Evolutionary conservation across 768 basidiomycete genomes (phyloP).

Genomic region (Leccinellum rugosiceps): DNA sequence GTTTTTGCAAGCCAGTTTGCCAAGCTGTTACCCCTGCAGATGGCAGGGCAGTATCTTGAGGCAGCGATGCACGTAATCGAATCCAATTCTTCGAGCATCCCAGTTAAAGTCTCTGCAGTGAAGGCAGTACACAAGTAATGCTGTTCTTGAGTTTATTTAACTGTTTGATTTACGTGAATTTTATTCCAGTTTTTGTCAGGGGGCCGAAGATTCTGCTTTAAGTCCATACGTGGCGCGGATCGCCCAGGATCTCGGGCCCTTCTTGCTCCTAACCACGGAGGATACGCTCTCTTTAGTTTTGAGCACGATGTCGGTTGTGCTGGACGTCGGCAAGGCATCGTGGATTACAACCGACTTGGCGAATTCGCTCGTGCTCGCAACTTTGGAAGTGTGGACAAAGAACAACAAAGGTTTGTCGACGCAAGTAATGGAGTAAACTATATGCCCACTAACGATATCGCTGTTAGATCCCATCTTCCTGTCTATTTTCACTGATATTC

Average conservation of each 20-base stretch:
- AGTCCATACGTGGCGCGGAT: slow-evolving; percentile 69
- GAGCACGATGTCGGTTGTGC: slow-evolving; percentile 77
- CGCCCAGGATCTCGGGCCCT: slow-evolving; percentile 77
- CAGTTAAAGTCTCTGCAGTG: slow-evolving; percentile 92
- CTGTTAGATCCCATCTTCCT: slow-evolving; percentile 81
- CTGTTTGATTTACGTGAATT: slow-evolving; percentile 4
- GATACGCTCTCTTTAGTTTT: slow-evolving; percentile 87
- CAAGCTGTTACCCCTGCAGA: slow-evolving; percentile 62
- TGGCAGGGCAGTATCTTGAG: slow-evolving; percentile 83
- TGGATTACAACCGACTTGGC: slow-evolving; percentile 74
- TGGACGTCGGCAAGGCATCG: slow-evolving; percentile 66
- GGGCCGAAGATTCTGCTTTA: slow-evolving; percentile 53
- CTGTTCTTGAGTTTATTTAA: not conserved
- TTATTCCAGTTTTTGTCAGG: slow-evolving; percentile 64
- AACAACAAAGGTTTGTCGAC: slow-evolving; percentile 70
- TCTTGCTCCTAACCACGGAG: slow-evolving; percentile 75
- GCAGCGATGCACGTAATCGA: slow-evolving; percentile 87
- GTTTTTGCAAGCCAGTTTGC: slow-evolving; percentile 92
- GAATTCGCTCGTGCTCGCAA: slow-evolving; percentile 57
- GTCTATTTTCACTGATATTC: slow-evolving; percentile 79
- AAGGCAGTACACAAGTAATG: slow-evolving; percentile 89
- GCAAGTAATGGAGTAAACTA: not conserved
- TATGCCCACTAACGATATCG: slow-evolving; percentile 1
- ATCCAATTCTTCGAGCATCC: slow-evolving; percentile 63
- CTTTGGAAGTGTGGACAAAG: slow-evolving; percentile 81